These are phyloP conservation scores for Macrolepiota albuminosa DNA, from an alignment of 768 basidiomycete species.

Conservation along the genomic window DNA sequence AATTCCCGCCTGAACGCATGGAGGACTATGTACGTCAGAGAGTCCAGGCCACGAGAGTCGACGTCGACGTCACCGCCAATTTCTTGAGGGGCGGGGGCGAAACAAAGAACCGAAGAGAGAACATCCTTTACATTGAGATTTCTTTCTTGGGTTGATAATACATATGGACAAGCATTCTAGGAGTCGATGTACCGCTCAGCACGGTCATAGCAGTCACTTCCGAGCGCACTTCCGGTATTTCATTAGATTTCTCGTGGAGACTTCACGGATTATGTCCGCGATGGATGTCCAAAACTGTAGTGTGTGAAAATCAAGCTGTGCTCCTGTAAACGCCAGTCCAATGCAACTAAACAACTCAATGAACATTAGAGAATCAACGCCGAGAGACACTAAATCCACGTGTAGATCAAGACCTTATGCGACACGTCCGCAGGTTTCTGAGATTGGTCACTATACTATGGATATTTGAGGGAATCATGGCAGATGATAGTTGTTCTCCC, in stretches of 20 bases:
- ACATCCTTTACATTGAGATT: constrained; percentile 30
- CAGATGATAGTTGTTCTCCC: too few relatives aligned
- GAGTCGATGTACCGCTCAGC: constrained; percentile 23
- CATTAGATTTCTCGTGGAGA: constrained; percentile 14
- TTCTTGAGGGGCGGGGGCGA: constrained; percentile 22
- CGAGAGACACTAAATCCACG: too few relatives aligned
- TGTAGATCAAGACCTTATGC: too few relatives aligned
- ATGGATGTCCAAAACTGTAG: constrained; percentile 32
- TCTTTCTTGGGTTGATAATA: constrained; percentile 17
- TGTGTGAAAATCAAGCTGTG: constrained; percentile 23
- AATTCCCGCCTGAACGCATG: constrained; percentile 40
- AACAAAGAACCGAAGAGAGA: constrained; percentile 42
- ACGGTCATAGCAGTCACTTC: constrained; percentile 4
- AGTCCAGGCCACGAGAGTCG: constrained; percentile 54
- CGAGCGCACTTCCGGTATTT: background rate
- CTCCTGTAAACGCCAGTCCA: constrained; percentile 26
- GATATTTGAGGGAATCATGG: too few relatives aligned
- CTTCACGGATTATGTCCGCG: constrained; percentile 28
- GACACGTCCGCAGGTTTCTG: too few relatives aligned
- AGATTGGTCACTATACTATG: too few relatives aligned
- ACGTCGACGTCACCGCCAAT: constrained; percentile 44
- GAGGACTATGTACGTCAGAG: constrained; percentile 54
- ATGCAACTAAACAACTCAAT: constrained; percentile 40
- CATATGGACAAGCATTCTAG: constrained; percentile 34
- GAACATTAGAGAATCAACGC: too few relatives aligned